Base-by-base conservation (phyloP, 1,284 basidiomycete genomes). In the Inonotus obliquus region DNA sequence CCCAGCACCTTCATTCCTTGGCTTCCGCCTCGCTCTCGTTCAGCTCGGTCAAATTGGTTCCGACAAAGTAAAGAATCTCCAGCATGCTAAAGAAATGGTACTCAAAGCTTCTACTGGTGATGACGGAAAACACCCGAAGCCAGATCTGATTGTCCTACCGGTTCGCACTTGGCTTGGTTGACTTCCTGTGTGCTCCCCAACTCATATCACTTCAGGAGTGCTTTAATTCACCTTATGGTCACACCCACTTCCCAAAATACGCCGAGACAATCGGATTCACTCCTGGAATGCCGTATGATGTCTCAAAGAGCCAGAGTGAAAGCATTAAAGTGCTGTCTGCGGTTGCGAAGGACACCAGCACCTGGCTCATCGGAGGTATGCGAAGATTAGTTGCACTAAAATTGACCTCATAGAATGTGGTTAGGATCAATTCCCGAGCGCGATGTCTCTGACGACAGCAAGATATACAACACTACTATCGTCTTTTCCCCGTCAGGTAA, bases 221-320 rank as follows among this genome's bases (percentile, higher is more conserved):
- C 77, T 99, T 99, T 81, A 99, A 99, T 75, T 96, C 93, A 13
- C 95, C 96, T 0, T 99, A 99, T 70, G 96, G 96, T 0, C 88
- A 92, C 65, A 79, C 81, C 4, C 84, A 91, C 70, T 96, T 97
- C 71, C 87, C 91, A 0, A 79, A 86, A 27, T 92, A 96, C 69
- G 91, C 92, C 1, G 95, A 98, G 75, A 80, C 76, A 1, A 91
- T 98, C 55, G 85, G 79, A 9, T 89, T 79, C 68, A 79, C 71
- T 5, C 76, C 77, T 44, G 85, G 82, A 2, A 72, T 80, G 66
- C 70, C 77, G 0, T 92, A 89, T 65, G 81, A 91, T 63, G 71
- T 81, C 4, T 73, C 75, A 0, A 76, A 79, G 39, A 86, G 85
- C 32, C 75, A 77, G 65, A 94, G 92, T 68, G 86, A 93, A 71